Conservation (phyloP, 2,329 filamentous ascomycete species). For the Trichophyton verrucosum region DNA sequence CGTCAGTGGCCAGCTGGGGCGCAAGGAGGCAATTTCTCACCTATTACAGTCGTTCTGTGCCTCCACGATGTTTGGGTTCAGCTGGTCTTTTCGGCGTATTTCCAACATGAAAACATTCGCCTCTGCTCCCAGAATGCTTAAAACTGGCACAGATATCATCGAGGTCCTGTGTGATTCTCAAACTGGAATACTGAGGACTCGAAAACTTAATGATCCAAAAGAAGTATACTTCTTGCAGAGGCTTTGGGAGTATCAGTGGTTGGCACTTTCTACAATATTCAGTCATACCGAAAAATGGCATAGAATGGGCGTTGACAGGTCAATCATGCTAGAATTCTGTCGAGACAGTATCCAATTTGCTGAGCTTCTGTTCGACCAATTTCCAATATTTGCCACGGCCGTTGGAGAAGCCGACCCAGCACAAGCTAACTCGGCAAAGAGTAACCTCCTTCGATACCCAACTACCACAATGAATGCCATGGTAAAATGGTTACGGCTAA, state of each 20-base stretch:
- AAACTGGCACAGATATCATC: slow-evolving; percentile 49
- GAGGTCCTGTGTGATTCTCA: slow-evolving; percentile 53
- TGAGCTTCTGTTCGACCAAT: slow-evolving; percentile 70
- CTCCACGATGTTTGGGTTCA: slow-evolving; percentile 45
- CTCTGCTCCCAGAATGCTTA: slow-evolving; percentile 48
- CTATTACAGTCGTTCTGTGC: slow-evolving; percentile 46
- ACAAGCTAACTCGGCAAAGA: slow-evolving; percentile 31
- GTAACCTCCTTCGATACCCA: slow-evolving; percentile 52
- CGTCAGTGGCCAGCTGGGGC: slow-evolving; percentile 56
- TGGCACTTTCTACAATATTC: slow-evolving; percentile 67
- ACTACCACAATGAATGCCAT: slow-evolving; percentile 54
- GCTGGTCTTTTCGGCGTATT: slow-evolving; percentile 44
- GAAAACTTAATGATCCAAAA: slow-evolving; percentile 41
- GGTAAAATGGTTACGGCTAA: slow-evolving; percentile 77
- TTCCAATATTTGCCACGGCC: slow-evolving; percentile 67
- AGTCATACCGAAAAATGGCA: slow-evolving; percentile 76
- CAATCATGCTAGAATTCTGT: slow-evolving; percentile 80
- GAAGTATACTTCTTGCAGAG: slow-evolving; percentile 56
- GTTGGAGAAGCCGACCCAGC: slow-evolving; percentile 38
- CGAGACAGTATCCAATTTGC: slow-evolving; percentile 92
- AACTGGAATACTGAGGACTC: slow-evolving; percentile 48
- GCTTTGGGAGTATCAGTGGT: slow-evolving; percentile 82
- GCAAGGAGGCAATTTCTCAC: slow-evolving; percentile 49
- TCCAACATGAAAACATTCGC: slow-evolving; percentile 46
- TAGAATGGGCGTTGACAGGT: slow-evolving; percentile 53